Conservation (phyloP, 768 basidiomycete species). For the Candolleomyces eurysporus region DNA sequence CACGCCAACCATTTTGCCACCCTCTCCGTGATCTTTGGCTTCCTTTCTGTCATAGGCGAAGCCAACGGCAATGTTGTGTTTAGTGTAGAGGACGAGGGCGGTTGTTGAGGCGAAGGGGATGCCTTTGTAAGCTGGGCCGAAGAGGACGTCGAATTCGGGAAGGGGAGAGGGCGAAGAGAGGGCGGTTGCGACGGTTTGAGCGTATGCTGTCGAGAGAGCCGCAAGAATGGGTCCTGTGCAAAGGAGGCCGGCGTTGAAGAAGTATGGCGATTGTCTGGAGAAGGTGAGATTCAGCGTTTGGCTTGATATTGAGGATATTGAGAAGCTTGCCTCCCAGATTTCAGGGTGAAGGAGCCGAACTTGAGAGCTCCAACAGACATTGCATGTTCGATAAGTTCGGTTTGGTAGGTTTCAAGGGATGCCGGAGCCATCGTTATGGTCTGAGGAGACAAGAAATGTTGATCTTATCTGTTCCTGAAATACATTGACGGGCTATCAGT, state of each 20-base stretch:
- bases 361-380: slow-evolving; percentile 74
- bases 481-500: too few species aligned
- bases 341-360: slow-evolving; percentile 91
- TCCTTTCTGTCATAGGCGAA: slow-evolving; percentile 96
- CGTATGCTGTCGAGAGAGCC: slow-evolving; percentile 78
- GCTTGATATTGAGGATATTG: neutral
- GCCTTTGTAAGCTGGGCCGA: slow-evolving; percentile 97
- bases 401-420: slow-evolving; percentile 49
- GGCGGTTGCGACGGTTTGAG: slow-evolving; percentile 68
- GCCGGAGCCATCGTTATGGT: slow-evolving; percentile 22
- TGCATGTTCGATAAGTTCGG: slow-evolving; percentile 64
- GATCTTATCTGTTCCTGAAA: too few species aligned
- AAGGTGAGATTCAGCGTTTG: neutral
- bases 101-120: slow-evolving; percentile 91
- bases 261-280: slow-evolving; percentile 85
- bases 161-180: slow-evolving; percentile 24
- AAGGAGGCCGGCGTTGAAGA: slow-evolving; percentile 92
- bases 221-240: slow-evolving; percentile 80
- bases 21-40: slow-evolving; percentile 94
- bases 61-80: slow-evolving; percentile 62
- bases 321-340: slow-evolving; percentile 82
- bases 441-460: neutral
- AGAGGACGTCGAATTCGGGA: slow-evolving; percentile 74
- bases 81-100: slow-evolving; percentile 67
- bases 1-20: slow-evolving; percentile 86